Conservation (phyloP, 73 alveolate species). For the Breviolum minutum region DNA sequence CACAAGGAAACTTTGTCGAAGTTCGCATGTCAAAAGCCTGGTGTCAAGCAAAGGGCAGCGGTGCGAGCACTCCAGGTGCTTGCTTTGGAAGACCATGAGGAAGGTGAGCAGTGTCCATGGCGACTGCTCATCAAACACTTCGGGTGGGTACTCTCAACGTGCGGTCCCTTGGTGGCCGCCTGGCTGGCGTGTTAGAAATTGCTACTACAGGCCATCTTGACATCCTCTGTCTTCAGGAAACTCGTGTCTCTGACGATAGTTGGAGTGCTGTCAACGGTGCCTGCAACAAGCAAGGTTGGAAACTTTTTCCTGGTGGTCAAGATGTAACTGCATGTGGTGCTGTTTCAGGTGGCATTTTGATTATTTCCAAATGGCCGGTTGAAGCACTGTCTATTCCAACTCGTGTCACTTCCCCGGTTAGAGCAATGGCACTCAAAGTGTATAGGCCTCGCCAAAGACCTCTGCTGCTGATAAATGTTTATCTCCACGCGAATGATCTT, state of each 20-base stretch:
- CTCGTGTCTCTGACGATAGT: background rate
- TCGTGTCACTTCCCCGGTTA: no score
- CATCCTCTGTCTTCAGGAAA: constrained; percentile 18
- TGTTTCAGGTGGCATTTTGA: background rate
- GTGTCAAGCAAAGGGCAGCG: constrained; percentile 8
- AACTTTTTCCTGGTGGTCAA: background rate
- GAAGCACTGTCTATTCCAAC: background rate
- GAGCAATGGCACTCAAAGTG: constrained; percentile 8
- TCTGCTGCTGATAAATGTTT: background rate
- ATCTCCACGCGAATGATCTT: background rate
- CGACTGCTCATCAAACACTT: background rate
- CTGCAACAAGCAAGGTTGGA: background rate
- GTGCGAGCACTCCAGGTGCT: background rate
- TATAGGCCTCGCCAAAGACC: background rate
- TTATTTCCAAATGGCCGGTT: background rate
- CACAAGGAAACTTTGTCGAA: background rate
- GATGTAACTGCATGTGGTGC: background rate
- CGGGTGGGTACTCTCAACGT: constrained; percentile 28
- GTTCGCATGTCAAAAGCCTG: background rate
- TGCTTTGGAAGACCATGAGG: background rate
- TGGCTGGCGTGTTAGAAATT: background rate
- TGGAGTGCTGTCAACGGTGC: background rate
- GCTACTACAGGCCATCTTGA: background rate
- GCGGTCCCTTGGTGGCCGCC: constrained; percentile 13
- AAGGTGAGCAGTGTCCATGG: background rate